phyloP scores from a whole-genome alignment of 768 basidiomycete genomes.

The Mycena kentingensis region DNA sequence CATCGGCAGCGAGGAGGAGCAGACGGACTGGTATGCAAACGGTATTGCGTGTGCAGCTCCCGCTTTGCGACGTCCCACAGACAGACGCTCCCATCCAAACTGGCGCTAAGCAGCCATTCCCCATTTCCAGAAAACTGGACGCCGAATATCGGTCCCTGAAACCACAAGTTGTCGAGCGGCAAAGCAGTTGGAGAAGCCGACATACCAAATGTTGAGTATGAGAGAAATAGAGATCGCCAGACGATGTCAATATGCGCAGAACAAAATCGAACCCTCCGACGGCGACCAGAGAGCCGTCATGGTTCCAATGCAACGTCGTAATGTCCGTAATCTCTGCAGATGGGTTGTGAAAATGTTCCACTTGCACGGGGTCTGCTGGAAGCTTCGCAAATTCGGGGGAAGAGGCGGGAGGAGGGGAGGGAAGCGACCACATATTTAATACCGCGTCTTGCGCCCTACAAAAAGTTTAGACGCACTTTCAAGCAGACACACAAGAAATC shows the following conservation, averaged over 20 bases:
- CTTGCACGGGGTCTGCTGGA: conserved; percentile 40
- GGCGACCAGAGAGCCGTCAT: conserved; percentile 71
- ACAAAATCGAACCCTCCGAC: conserved; percentile 79
- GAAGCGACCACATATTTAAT: conserved; percentile 69
- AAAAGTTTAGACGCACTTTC: conserved; percentile 9
- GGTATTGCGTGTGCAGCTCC: conserved; percentile 62
- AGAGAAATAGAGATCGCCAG: conserved; percentile 63
- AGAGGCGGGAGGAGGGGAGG: too few relatives aligned
- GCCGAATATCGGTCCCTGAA: conserved; percentile 84
- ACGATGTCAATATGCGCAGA: conserved; percentile 63
- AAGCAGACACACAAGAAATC: conserved; percentile 1
- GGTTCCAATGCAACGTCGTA: conserved; percentile 78
- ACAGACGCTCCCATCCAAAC: conserved; percentile 75
- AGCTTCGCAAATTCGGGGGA: conserved; percentile 32
- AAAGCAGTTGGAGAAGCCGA: conserved; percentile 21
- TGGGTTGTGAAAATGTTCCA: conserved; percentile 52
- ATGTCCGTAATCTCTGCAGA: conserved; percentile 64
- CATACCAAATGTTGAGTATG: conserved; percentile 57
- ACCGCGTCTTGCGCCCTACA: conserved; percentile 74
- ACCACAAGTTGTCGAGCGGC: conserved; percentile 41
- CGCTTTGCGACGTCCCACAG: conserved; percentile 76
- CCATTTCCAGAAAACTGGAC: conserved; percentile 75
- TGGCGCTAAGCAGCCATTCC: conserved; percentile 72
- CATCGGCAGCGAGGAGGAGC: conserved; percentile 1
- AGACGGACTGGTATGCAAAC: conserved; percentile 64